A percentile compares a stretch with the other conserved stretches of the same genome.
phyloP scores from a whole-genome alignment of 1,139 yeast species.

The Spathaspora sp. region DNA sequence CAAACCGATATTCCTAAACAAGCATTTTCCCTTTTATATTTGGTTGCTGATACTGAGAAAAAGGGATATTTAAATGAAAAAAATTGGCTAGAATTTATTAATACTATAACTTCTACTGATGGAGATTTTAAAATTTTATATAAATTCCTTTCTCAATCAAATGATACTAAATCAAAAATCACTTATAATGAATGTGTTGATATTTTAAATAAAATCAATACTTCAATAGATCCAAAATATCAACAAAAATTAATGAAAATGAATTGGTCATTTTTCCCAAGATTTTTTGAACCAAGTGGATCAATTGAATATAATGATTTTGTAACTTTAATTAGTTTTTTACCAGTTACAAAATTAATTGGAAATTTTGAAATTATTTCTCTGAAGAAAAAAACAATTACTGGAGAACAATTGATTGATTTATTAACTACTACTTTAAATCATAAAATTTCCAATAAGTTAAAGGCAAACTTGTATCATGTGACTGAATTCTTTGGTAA shows the following conservation, averaged over 20 bases:
- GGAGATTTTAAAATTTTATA: constrained; percentile 59
- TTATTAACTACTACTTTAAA: constrained; percentile 39
- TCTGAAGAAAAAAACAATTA: constrained; percentile 34
- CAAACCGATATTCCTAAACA: constrained; percentile 41
- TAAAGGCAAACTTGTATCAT: constrained; percentile 34
- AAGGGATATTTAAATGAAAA: constrained; percentile 61
- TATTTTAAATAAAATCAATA: constrained; percentile 37
- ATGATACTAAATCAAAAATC: constrained; percentile 25
- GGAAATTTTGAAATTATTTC: constrained; percentile 44
- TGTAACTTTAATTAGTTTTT: constrained; percentile 41
- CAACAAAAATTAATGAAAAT: constrained; percentile 44
- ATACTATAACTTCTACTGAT: constrained; percentile 53
- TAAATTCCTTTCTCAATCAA: constrained; percentile 39
- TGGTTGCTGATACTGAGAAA: constrained; percentile 60
- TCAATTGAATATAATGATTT: constrained; percentile 40
- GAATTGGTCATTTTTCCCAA: constrained; percentile 46
- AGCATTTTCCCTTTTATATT: constrained; percentile 52
- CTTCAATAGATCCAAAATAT: constrained; percentile 42
- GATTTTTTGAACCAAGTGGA: constrained; percentile 44
- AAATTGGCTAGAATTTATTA: constrained; percentile 62
- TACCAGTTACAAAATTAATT: constrained; percentile 48
- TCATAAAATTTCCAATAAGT: constrained; percentile 42
- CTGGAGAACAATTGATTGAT: constrained; percentile 32
- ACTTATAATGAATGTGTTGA: constrained; percentile 42
- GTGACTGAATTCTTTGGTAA: constrained; percentile 39